Evolutionary conservation across 2,329 filamentous ascomycete species (phyloP).

Genomic region (Ceratocystis eucalypticola): DNA sequence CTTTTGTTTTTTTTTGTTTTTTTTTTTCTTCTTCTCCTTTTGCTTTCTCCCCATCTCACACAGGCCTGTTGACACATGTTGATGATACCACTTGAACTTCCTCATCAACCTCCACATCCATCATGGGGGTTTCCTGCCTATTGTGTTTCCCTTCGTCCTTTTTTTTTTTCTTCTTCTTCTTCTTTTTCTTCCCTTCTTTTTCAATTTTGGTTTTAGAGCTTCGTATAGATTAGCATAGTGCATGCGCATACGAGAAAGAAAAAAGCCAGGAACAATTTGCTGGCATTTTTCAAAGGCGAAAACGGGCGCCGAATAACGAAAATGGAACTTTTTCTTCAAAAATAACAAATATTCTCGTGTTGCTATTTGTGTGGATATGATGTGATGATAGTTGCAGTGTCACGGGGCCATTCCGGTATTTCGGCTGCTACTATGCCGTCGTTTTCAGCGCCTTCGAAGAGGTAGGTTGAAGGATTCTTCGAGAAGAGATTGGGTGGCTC

Average conservation of each 20-base stretch:
- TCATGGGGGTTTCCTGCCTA: too few relatives aligned
- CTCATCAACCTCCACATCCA: neutral
- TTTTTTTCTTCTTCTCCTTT: neutral
- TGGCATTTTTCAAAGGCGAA: constrained; percentile 13
- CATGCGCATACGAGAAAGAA: constrained; percentile 16
- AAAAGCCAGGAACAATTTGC: neutral
- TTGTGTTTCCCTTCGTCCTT: neutral
- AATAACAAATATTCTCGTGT: neutral
- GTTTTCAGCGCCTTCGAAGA: too few relatives aligned
- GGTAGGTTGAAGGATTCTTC: too few relatives aligned
- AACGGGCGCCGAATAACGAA: constrained; percentile 18
- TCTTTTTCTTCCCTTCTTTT: neutral
- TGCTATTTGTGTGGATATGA: too few relatives aligned
- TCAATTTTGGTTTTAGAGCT: constrained; percentile 9
- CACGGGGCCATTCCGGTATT: too few relatives aligned
- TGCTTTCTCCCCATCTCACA: neutral
- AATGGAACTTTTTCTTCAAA: constrained; percentile 7
- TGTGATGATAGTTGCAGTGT: too few relatives aligned
- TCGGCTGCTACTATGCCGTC: too few relatives aligned
- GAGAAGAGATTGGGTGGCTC: too few relatives aligned
- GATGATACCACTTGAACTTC: constrained; percentile 12
- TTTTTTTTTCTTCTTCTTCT: constrained; percentile 1
- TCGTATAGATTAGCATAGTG: constrained; percentile 18
- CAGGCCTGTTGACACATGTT: neutral
- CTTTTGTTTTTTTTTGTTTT: neutral